A percentile compares a stretch with the other conserved stretches of the same genome.
phyloP scores from a whole-genome alignment of 441 rosid genomes.

The Breynia disticha region DNA sequence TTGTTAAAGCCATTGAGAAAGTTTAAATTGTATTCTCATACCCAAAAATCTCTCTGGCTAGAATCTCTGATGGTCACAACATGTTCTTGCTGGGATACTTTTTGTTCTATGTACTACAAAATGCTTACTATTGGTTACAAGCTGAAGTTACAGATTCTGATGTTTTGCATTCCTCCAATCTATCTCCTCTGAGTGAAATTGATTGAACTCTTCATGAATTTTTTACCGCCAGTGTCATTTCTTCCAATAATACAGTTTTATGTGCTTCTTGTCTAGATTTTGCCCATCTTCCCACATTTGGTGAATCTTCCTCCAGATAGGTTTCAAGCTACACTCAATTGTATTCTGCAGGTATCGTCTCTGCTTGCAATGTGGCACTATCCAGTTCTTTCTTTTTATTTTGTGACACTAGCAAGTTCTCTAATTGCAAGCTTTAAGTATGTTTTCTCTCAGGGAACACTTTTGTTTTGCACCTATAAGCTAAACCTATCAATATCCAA shows the following conservation, averaged over 20 bases:
- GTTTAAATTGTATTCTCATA: too few relatives aligned
- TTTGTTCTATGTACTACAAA: too few relatives aligned
- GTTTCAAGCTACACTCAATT: slow-evolving; percentile 75
- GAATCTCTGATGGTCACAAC: too few relatives aligned
- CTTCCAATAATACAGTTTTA: slow-evolving; percentile 8
- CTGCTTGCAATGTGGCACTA: not conserved
- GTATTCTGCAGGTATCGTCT: slow-evolving; percentile 63
- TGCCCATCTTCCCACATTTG: slow-evolving; percentile 57
- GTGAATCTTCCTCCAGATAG: slow-evolving; percentile 80
- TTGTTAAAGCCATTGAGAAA: too few relatives aligned
- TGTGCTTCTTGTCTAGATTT: slow-evolving; percentile 37
- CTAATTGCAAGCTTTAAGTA: not conserved
- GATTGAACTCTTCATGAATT: not conserved
- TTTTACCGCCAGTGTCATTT: not conserved
- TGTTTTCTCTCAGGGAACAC: not conserved
- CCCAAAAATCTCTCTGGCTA: too few relatives aligned
- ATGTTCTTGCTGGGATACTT: too few relatives aligned
- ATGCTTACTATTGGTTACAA: not conserved
- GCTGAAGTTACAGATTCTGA: not conserved
- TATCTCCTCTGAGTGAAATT: not conserved
- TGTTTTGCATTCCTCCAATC: slow-evolving; percentile 3
- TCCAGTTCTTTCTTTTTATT: not conserved
- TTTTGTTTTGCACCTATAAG: not conserved
- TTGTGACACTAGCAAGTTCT: not conserved
- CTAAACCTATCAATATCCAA: not conserved